Percentiles rank a stretch among this genome's conserved stretches.
These are phyloP conservation scores for Lolium perenne DNA, from an alignment of 176 grass and related monocot species.

Conservation along the genomic window DNA sequence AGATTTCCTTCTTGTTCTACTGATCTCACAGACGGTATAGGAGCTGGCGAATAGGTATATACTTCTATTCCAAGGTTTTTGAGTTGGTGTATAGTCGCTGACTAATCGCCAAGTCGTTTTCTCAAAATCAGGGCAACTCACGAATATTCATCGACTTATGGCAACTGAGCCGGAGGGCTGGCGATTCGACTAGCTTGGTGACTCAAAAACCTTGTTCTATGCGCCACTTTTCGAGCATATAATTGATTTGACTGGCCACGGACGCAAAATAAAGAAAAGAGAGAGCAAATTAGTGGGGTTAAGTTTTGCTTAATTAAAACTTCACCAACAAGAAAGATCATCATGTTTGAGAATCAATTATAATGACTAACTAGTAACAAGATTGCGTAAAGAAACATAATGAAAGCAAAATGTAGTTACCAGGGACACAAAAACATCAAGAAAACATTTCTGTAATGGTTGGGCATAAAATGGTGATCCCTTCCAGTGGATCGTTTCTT, in stretches of 20 bases:
- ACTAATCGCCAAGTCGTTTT: too few species aligned
- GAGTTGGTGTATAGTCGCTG: too few species aligned
- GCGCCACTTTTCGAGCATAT: neutral
- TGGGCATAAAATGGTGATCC: too few species aligned
- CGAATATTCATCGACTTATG: too few species aligned
- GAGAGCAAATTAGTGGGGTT: neutral
- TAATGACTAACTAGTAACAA: neutral
- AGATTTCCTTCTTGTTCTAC: neutral
- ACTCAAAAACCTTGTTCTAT: neutral
- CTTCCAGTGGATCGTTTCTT: too few species aligned
- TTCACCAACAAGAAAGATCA: neutral
- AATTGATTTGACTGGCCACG: neutral
- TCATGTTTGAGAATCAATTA: neutral
- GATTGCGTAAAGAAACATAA: neutral
- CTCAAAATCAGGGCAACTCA: too few species aligned
- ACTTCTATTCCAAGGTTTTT: neutral
- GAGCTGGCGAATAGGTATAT: neutral
- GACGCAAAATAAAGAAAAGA: neutral
- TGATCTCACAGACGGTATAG: constrained; percentile 22
- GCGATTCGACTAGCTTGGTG: too few species aligned
- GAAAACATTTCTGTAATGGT: neutral
- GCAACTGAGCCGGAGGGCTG: too few species aligned
- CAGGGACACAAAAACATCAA: neutral
- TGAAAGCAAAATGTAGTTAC: neutral
- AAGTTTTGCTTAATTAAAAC: neutral